phyloP scores from a whole-genome alignment of 768 basidiomycete genomes.

The Gymnopilus dilepis region DNA sequence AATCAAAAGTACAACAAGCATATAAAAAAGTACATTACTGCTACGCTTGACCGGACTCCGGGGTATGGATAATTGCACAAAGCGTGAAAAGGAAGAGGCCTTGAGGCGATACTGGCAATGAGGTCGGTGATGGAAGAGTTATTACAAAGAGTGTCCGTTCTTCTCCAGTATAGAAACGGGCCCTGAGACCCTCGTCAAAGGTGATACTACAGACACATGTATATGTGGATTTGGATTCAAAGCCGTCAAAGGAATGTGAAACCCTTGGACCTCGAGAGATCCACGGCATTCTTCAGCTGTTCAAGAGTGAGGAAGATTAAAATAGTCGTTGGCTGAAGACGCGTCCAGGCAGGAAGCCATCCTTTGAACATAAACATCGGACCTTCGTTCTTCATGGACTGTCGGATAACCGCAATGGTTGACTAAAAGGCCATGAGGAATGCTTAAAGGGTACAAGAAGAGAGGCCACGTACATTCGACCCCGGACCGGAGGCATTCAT shows the following conservation, averaged over 20 bases:
- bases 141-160: too few relatives aligned
- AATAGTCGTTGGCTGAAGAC: slow-evolving; percentile 87
- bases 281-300: slow-evolving; percentile 76
- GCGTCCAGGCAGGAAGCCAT: slow-evolving; percentile 87
- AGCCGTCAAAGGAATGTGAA: slow-evolving; percentile 30
- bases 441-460: not conserved
- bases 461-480: slow-evolving; percentile 57
- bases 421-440: slow-evolving; percentile 46
- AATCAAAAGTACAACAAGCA: not conserved
- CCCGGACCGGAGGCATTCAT: slow-evolving; percentile 90
- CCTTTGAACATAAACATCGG: slow-evolving; percentile 93
- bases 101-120: too few relatives aligned
- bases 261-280: slow-evolving; percentile 56
- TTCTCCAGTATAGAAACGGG: too few relatives aligned
- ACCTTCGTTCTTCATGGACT: slow-evolving; percentile 75
- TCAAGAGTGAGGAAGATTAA: slow-evolving; percentile 87
- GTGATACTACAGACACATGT: not conserved
- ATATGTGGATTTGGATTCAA: not conserved
- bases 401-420: slow-evolving; percentile 69
- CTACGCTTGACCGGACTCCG: too few relatives aligned
- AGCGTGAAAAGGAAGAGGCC: too few relatives aligned
- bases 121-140: too few relatives aligned
- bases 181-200: too few relatives aligned
- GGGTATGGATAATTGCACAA: too few relatives aligned
- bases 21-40: not conserved